Evolutionary conservation across 768 basidiomycete species (phyloP).

Genomic region (Termitomyces sp.): DNA sequence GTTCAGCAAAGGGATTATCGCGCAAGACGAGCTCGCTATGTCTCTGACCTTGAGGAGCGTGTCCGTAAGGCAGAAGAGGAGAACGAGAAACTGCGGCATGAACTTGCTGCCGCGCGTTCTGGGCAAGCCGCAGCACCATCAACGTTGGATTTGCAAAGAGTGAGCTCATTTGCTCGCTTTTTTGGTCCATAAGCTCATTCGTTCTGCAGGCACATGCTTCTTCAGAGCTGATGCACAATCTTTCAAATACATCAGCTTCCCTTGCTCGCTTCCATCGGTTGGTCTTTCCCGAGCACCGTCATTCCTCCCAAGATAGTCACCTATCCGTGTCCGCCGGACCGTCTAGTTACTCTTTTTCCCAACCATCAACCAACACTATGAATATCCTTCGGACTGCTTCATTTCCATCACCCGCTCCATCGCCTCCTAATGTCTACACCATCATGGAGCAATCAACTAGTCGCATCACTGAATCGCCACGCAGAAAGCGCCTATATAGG

Average conservation of each 20-base stretch:
- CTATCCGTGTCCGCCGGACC: constrained; percentile 7
- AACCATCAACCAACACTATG: constrained; percentile 8
- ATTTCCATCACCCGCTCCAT: constrained; percentile 25
- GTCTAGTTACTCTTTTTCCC: constrained; percentile 3
- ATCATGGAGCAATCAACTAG: constrained; percentile 4
- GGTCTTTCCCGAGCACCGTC: constrained; percentile 32
- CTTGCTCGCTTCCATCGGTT: constrained; percentile 50
- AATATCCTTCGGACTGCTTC: constrained; percentile 20
- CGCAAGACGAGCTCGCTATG: constrained; percentile 54
- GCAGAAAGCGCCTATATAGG: constrained; percentile 30
- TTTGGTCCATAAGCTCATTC: constrained; percentile 8
- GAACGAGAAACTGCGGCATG: constrained; percentile 44
- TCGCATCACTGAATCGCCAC: constrained; percentile 5
- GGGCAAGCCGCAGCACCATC: constrained; percentile 29
- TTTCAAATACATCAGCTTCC: constrained; percentile 45
- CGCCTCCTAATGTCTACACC: constrained; percentile 14
- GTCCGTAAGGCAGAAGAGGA: constrained; percentile 53
- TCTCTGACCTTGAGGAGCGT: constrained; percentile 53
- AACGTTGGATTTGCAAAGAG: constrained; percentile 26
- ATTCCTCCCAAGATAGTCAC: constrained; percentile 4
- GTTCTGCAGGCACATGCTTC: constrained; percentile 45
- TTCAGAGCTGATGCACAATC: constrained; percentile 45
- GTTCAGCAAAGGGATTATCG: constrained; percentile 65
- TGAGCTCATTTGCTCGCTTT: constrained; percentile 18
- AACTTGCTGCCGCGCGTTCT: constrained; percentile 42